Evolutionary conservation across 495 filamentous ascomycete species (phyloP).

Genomic region (Apiosordaria backusii): DNA sequence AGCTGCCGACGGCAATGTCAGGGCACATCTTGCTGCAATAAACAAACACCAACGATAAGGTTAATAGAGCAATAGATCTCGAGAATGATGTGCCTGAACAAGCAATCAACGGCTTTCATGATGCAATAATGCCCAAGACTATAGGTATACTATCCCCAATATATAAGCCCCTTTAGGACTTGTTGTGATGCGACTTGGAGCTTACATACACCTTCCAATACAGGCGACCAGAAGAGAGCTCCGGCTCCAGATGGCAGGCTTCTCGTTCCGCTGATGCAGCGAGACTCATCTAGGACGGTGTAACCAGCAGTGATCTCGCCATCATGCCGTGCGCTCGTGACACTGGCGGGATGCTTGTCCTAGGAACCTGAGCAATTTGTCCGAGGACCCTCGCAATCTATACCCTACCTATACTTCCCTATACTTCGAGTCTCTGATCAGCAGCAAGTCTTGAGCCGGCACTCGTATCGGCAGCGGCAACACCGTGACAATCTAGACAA

Average conservation of each 20-base stretch:
- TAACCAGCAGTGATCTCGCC: not conserved
- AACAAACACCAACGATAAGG: not conserved
- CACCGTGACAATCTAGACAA: constrained; percentile 15
- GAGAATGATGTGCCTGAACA: not conserved
- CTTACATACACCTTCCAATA: not conserved
- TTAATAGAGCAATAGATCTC: not conserved
- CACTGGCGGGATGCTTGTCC: not conserved
- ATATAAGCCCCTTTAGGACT: not conserved
- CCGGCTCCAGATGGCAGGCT: not conserved
- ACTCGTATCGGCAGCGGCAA: constrained; percentile 5
- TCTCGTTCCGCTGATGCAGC: not conserved
- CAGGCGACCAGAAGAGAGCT: not conserved
- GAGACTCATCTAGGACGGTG: not conserved
- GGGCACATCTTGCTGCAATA: not conserved
- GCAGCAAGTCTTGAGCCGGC: not conserved
- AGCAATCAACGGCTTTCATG: not conserved
- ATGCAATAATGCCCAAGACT: not conserved
- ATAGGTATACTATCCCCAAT: not conserved
- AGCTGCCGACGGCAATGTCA: not conserved
- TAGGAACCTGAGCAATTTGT: not conserved
- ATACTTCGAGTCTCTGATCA: not conserved
- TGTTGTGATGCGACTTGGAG: not conserved
- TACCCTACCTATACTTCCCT: not conserved
- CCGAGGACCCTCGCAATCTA: not conserved
- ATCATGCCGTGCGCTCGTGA: not conserved